Evolutionary conservation across 2,329 filamentous ascomycete genomes (phyloP), one percentile per base, ranked within the genome.

Genomic region (Neonectria punicea): DNA sequence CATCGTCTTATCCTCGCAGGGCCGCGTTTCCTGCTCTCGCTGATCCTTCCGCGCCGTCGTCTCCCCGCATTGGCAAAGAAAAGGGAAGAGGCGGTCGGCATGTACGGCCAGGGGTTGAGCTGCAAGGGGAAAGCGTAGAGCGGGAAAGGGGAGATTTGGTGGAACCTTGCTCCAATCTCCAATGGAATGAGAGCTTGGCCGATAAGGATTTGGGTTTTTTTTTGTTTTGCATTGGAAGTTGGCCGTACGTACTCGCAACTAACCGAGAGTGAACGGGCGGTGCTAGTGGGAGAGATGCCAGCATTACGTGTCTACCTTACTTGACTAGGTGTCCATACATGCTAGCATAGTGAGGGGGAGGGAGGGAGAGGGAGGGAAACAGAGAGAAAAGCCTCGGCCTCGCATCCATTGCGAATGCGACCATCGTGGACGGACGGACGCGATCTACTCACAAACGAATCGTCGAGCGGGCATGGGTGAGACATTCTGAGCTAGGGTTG

Each of bases 1-100:
- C 28, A 47, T 73, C 69, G 61, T 60, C 67, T 61, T 55, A 72
- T 65, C 51, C 32, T 30, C 4, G 28, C 36, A 39, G 36, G 36
- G 36, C 36, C 36, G 36, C 36, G 36, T 16, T 39, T 39, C 36
- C 36, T n/a, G 4, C 14, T 39, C 14, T 39, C 16, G 16, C 36
- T 39, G 36, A n/a, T 39, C 36, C 16, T 16, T 14, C 36, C 36
- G 36, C 14, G 36, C 36, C 36, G 36, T 39, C 47, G 25, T 25
- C 25, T 25, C 46, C 34, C 41, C 34, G 57, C 39, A 32, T 60
- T 25, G 25, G 25, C 25, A 25, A 47, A 41, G n/a, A 16, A 9
- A 43, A 30, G 50, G 14, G 43, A 58, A 49, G 32, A n/a, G 34
- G 53, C 50, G 14, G 56, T 58, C 46, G 56, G 47, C 56, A 43